Conservation (phyloP, 176 grass and related monocot species). For the Pharus latifolius region DNA sequence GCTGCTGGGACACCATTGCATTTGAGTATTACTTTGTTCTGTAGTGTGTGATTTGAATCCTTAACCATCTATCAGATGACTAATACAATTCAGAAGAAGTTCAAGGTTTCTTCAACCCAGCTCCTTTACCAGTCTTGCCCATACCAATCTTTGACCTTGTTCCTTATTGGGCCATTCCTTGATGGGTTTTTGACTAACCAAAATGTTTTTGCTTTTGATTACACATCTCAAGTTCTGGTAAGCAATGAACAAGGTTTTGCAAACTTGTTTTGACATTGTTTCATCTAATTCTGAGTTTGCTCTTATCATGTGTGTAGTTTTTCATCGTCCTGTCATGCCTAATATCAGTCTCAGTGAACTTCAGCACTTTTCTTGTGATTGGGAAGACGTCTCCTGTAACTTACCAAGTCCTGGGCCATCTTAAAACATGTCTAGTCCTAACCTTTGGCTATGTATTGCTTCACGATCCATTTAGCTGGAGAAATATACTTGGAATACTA, state of each 20-base stretch:
- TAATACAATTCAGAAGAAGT: conserved; percentile 99
- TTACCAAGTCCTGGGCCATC: conserved; percentile 95
- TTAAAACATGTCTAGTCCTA: conserved; percentile 94
- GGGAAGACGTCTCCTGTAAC: conserved; percentile 97
- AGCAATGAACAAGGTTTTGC: conserved; percentile 8
- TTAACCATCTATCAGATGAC: conserved; percentile 94
- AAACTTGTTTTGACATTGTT: not conserved
- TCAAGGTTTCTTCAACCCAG: conserved; percentile 98
- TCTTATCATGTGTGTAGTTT: conserved; percentile 50
- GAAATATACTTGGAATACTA: conserved; percentile 90
- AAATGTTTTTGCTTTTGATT: conserved; percentile 94
- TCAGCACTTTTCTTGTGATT: conserved; percentile 95
- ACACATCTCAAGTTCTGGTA: conserved; percentile 96
- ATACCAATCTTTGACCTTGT: conserved; percentile 89
- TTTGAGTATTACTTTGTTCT: not conserved
- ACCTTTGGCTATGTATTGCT: conserved; percentile 93
- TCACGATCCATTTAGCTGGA: conserved; percentile 96
- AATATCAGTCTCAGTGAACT: conserved; percentile 97
- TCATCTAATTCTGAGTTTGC: conserved; percentile 18
- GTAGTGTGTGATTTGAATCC: conserved; percentile 23
- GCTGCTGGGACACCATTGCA: not conserved
- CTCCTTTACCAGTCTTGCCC: conserved; percentile 91
- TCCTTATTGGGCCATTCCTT: conserved; percentile 74
- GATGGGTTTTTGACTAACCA: conserved; percentile 86
- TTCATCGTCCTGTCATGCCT: conserved; percentile 94